Base-by-base conservation (phyloP, 2,329 filamentous ascomycete genomes). In the Sclerotinia minor region DNA sequence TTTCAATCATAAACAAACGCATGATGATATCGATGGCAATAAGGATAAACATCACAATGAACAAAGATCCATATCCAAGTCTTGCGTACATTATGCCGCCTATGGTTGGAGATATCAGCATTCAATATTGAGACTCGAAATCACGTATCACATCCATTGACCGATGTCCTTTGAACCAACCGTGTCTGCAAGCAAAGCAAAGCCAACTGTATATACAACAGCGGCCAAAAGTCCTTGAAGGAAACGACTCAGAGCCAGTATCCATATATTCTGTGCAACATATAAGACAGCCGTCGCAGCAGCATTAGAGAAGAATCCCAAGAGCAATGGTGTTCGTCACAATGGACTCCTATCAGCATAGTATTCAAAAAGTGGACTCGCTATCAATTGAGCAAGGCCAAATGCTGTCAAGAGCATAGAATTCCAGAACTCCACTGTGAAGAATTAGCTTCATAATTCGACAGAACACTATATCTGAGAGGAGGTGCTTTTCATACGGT, bases 181-280 rank as follows among this genome's bases (percentile, higher is more conserved):
- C 0, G 89, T 92, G 73, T 92, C 90, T 2, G 87, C 87, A 19
- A 92, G 74, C 41, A 92, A 78, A 0, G 90, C 90, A 38, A 90
- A 80, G 0, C 90, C 90, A 0, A 91, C 87, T 0, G 87, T 87
- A 88, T 89, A 92, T 13, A 92, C 89, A 1, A 92, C 84, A 2
- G 88, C 87, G 2, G 89, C 89, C 24, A 86, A 88, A 5, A 70
- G 47, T 13, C 69, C 69, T 47, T 69, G 69, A 2, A 70, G 58
- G 7, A 70, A 38, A n/a, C 68, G 54, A n/a, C 49, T 57, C 4
- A 70, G 24, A n/a, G 64, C 38, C 15, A 70, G n/a, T 38, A 64
- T 32, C 45, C 41, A 29, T 19, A 65, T 35, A 21, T 45, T 63
- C 13, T 38, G 49, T 24, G 54, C 69, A 2, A 92, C 79, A 71